Evolutionary conservation across 2,329 filamentous ascomycete genomes (phyloP), one percentile per base, ranked within the genome.

Genomic region (Polychaeton citri): DNA sequence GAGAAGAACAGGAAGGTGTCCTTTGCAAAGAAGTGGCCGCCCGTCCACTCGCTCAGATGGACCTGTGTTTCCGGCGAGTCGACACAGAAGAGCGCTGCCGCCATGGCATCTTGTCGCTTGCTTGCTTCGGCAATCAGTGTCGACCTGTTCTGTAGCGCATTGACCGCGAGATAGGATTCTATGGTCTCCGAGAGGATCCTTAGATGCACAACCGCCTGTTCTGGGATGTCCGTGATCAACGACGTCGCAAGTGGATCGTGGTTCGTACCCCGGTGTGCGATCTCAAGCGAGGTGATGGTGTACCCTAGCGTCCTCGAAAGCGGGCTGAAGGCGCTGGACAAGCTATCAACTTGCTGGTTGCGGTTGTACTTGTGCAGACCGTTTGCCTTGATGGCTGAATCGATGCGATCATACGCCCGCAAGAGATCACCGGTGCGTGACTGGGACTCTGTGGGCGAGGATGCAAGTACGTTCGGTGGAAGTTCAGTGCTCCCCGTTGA

Each of bases 181-280:
- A 83, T 81, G 1, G 87, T 96, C 62, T 95, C 90, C 1, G 84
- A 79, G 17, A 96, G 65, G 19, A 96, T 79, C 33, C 87, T 81
- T 19, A 98, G 68, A 54, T 96, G 86, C 2, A 83, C 90, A 40
- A 98, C 64, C 2, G 75, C 72, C 54, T 93, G 78, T 38, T 88
- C 81, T 0, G 90, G 79, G 35, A 96, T 80, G 50, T 79, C 86
- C 45, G 88, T 81, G 15, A 96, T 60, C 32, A 96, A 63, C 4
- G 56, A 75, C 69, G 57, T 76, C 69, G 36, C 82, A 79, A 32
- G 74, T 71, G 44, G 81, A 74, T 16, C 77, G 76, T 30, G 35
- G 12, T 37, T 45, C 3, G 85, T 68, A 5, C 90, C 90, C 48
- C 90, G 80, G 55, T 95, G 86, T 43, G 87, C 79, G 45, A 96